phyloP scores from a whole-genome alignment of 495 filamentous ascomycete genomes.

The Penicillium egyptiacum region DNA sequence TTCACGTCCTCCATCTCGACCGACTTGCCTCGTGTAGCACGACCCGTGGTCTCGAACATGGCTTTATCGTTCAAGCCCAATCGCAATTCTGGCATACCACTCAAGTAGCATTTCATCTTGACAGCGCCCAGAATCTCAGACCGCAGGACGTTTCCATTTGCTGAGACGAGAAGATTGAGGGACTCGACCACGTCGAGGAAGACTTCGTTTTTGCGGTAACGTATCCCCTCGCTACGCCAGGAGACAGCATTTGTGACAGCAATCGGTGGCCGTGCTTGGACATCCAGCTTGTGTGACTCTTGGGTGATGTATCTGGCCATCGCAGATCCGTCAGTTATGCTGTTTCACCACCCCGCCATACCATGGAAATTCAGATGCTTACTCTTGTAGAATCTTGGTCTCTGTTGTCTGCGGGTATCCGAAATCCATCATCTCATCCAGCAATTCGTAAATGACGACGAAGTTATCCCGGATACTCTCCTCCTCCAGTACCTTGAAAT shows the following conservation, averaged over 20 bases:
- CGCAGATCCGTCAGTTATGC: slow-evolving; percentile 13
- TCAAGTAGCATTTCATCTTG: slow-evolving; percentile 99
- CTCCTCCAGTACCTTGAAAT: slow-evolving; percentile 99
- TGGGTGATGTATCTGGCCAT: slow-evolving; percentile 85
- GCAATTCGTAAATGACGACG: slow-evolving; percentile 97
- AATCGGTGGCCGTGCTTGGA: slow-evolving; percentile 98
- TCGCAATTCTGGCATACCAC: slow-evolving; percentile 96
- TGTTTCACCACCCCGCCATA: slow-evolving; percentile 3
- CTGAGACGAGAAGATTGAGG: slow-evolving; percentile 91
- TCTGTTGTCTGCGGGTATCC: slow-evolving; percentile 99
- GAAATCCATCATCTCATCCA: slow-evolving; percentile 99
- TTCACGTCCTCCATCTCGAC: slow-evolving; percentile 99
- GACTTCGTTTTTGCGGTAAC: slow-evolving; percentile 99
- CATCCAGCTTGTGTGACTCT: slow-evolving; percentile 97
- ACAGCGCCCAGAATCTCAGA: slow-evolving; percentile 97
- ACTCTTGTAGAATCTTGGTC: slow-evolving; percentile 97
- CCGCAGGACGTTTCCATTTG: slow-evolving; percentile 92
- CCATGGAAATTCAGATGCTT: slow-evolving; percentile 21
- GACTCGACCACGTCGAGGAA: slow-evolving; percentile 98
- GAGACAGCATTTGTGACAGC: slow-evolving; percentile 98
- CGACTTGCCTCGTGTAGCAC: slow-evolving; percentile 91
- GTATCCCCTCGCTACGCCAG: slow-evolving; percentile 96
- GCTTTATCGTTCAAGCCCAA: slow-evolving; percentile 97
- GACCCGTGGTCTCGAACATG: slow-evolving; percentile 98
- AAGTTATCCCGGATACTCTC: slow-evolving; percentile 99